phyloP scores from a whole-genome alignment of 2,329 filamentous ascomycete genomes.

The Catunica adiposa region DNA sequence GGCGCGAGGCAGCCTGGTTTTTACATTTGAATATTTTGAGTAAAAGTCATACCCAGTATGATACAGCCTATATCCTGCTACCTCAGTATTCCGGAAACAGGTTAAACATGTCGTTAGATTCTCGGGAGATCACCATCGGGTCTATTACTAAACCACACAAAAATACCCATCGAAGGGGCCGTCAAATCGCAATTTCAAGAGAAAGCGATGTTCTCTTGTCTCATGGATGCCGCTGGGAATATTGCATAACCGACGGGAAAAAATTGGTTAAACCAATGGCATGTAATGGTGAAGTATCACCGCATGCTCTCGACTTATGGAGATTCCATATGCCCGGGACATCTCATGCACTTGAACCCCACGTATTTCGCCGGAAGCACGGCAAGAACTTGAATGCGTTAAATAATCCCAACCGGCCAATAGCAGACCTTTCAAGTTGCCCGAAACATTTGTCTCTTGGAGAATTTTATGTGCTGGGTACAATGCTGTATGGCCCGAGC shows the following conservation, averaged over 20 bases:
- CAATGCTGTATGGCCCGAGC: constrained; percentile 29
- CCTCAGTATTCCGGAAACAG: not conserved
- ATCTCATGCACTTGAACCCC: constrained; percentile 23
- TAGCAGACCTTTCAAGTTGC: constrained; percentile 33
- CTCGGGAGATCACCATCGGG: constrained; percentile 11
- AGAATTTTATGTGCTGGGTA: constrained; percentile 37
- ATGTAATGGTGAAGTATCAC: too few species aligned
- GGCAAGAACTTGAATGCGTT: not conserved
- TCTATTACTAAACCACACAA: constrained; percentile 24
- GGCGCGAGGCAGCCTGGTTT: not conserved
- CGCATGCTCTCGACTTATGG: too few species aligned
- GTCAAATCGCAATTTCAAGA: constrained; percentile 17
- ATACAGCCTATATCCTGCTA: not conserved
- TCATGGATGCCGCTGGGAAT: constrained; percentile 28
- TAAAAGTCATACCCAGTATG: too few species aligned
- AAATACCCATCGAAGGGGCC: constrained; percentile 21
- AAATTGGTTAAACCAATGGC: constrained; percentile 12
- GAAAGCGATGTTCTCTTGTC: constrained; percentile 26
- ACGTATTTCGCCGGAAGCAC: constrained; percentile 22
- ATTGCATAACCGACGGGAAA: constrained; percentile 21
- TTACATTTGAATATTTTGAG: constrained; percentile 10
- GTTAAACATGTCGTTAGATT: too few species aligned
- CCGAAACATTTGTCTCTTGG: constrained; percentile 31
- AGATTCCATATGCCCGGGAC: constrained; percentile 20
- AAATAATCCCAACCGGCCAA: constrained; percentile 30